Base-by-base conservation (phyloP, 352 stramenopile species). In the Globisporangium carolinianum region DNA sequence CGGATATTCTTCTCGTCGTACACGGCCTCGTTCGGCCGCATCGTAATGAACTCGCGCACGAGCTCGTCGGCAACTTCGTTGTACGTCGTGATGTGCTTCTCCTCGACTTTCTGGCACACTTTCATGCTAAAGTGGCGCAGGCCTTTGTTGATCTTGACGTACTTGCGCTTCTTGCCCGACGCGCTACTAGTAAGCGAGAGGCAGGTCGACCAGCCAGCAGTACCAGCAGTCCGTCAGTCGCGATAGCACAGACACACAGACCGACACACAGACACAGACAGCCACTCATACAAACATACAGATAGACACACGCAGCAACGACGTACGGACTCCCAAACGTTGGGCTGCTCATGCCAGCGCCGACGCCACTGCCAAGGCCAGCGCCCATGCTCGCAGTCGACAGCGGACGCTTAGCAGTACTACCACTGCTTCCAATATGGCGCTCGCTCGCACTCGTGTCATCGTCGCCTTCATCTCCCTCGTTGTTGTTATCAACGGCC, bases 1-100 rank as follows among this genome's bases (percentile, higher is more conserved):
- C 96, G 89, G 54, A 99, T 98, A 64, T 98, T 99, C 61, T 97
- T 97, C 57, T 97, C 89, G 59, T 97, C 89, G 62, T 96, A 96
- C n/a, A 86, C 78, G 55, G 79, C 71, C 59, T 93, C 86, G 49
- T 87, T 85, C 37, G 83, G 82, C 11, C 86, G 76, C 80, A 90
- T 91, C 15, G 86, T 93, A 7, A 91, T 76, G 56, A 92, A 95
- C 63, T 97, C 89, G 37, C 79, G 76, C 43, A 97, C 89, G 18
- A 98, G 75, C 57, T 98, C 94, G 62, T 98, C 92, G 15, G 84
- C 72, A 18, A 98, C 94, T 77, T 98, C 92, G 66, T 98, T 98
- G 76, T 98, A 98, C 18, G 89, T 91, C 18, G 94, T 98, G 9
- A 93, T 85, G 45, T 97, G 87, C 64, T 97, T 98, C 63, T 97